phyloP scores from a whole-genome alignment of 345 rosid genomes.

The Toxicodendron radicans region DNA sequence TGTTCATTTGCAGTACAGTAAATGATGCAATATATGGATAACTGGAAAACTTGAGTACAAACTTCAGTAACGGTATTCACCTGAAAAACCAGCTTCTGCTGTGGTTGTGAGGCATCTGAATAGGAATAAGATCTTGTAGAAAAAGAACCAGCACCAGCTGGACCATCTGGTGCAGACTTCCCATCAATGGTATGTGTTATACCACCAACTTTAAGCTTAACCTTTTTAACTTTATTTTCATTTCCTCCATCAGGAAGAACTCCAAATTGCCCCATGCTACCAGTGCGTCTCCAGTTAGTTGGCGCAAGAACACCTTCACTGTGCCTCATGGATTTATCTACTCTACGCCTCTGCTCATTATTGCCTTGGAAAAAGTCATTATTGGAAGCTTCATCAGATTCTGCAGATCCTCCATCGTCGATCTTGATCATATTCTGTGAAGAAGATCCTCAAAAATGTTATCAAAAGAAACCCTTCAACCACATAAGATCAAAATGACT shows the following conservation, averaged over 20 bases:
- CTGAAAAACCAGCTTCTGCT: slow-evolving; percentile 18
- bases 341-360: slow-evolving; percentile 38
- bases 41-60: neutral
- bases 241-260: slow-evolving; percentile 34
- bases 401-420: slow-evolving; percentile 56
- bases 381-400: slow-evolving; percentile 74
- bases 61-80: slow-evolving; percentile 4
- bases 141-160: slow-evolving; percentile 23
- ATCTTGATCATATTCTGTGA: slow-evolving; percentile 43
- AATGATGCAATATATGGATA: neutral
- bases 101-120: slow-evolving; percentile 26
- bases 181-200: slow-evolving; percentile 40
- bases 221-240: slow-evolving; percentile 46
- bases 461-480: slow-evolving; percentile 23
- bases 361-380: slow-evolving; percentile 56
- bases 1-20: neutral
- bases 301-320: slow-evolving; percentile 54
- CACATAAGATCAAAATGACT: slow-evolving; percentile 14
- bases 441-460: slow-evolving; percentile 23
- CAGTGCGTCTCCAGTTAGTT: slow-evolving; percentile 38
- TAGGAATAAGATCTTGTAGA: slow-evolving; percentile 24
- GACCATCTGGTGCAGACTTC: slow-evolving; percentile 34
- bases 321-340: slow-evolving; percentile 34
- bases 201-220: slow-evolving; percentile 53
- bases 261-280: slow-evolving; percentile 25